phyloP scores from a whole-genome alignment of 371 early-diverging fungal genomes.

The Thermomucor indicae-seudaticae region DNA sequence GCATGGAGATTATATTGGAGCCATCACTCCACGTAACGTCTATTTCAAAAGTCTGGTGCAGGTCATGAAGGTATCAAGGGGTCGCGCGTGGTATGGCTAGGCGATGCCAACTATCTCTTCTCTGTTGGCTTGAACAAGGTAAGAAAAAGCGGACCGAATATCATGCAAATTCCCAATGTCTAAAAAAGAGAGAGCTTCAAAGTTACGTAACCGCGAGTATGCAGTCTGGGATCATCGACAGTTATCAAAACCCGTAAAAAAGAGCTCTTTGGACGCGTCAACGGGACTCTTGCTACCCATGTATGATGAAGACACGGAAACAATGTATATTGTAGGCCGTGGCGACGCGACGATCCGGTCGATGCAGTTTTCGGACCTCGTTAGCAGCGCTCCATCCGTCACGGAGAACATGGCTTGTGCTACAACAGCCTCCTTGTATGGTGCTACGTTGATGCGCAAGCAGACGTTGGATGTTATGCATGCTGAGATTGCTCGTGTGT shows the following conservation, averaged over 20 bases:
- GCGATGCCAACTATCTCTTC: conserved; percentile 54
- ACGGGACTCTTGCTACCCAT: conserved; percentile 64
- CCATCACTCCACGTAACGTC: neutral
- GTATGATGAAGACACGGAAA: conserved; percentile 75
- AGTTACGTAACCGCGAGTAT: conserved; percentile 61
- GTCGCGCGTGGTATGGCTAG: conserved; percentile 65
- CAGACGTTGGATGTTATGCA: conserved; percentile 68
- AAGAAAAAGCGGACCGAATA: neutral
- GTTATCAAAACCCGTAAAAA: conserved; percentile 48
- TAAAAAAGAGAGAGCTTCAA: neutral
- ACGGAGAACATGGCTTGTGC: conserved; percentile 48
- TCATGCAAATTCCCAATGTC: neutral
- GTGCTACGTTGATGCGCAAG: conserved; percentile 70
- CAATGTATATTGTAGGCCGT: conserved; percentile 63
- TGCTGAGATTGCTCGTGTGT: conserved; percentile 68
- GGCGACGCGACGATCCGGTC: conserved; percentile 71
- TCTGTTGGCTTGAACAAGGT: conserved; percentile 67
- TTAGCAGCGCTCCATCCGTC: conserved; percentile 33
- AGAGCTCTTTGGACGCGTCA: conserved; percentile 54
- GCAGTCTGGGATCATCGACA: conserved; percentile 71
- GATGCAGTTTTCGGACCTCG: conserved; percentile 47
- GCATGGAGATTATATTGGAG: neutral
- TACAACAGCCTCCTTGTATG: conserved; percentile 38
- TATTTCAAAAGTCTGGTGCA: conserved; percentile 29
- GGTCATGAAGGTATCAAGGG: conserved; percentile 65